These are phyloP conservation scores for Xylaria flabelliformis DNA, from an alignment of 495 filamentous ascomycete genomes.

Conservation along the genomic window DNA sequence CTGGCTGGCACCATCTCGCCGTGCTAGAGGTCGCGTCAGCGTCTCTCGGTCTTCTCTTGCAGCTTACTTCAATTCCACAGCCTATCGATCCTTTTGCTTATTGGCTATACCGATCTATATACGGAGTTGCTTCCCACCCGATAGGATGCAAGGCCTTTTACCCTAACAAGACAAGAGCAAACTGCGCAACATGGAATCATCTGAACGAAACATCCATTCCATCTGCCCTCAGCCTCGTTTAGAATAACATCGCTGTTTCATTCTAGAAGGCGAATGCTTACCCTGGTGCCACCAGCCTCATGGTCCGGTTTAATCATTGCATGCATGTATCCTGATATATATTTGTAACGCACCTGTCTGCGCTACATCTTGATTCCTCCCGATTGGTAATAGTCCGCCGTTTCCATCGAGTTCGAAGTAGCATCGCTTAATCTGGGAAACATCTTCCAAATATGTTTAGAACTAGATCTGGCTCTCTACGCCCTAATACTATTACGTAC, in stretches of 20 bases:
- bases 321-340: conserved; percentile 23
- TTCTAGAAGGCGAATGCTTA: conserved; percentile 19
- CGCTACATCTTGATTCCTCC: conserved; percentile 18
- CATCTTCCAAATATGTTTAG: conserved; percentile 21
- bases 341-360: conserved; percentile 12
- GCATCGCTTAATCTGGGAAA: conserved; percentile 20
- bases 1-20: conserved; percentile 28
- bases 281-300: conserved; percentile 12
- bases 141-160: conserved; percentile 30
- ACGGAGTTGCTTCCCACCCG: conserved; percentile 18
- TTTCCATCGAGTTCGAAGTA: conserved; percentile 6
- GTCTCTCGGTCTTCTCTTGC: conserved; percentile 27
- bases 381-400: conserved; percentile 15
- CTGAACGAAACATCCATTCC: conserved; percentile 24
- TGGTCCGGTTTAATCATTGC: conserved; percentile 7
- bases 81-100: conserved; percentile 12
- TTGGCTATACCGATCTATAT: conserved; percentile 20
- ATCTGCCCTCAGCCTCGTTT: conserved; percentile 22
- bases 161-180: conserved; percentile 20
- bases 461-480: conserved; percentile 12
- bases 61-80: conserved; percentile 25
- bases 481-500: conserved; percentile 3
- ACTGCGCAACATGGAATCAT: conserved; percentile 25
- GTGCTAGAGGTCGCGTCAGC: conserved; percentile 33
- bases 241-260: conserved; percentile 23